Base-by-base conservation (phyloP, 1,284 basidiomycete genomes). In the Moesziomyces sp. region DNA sequence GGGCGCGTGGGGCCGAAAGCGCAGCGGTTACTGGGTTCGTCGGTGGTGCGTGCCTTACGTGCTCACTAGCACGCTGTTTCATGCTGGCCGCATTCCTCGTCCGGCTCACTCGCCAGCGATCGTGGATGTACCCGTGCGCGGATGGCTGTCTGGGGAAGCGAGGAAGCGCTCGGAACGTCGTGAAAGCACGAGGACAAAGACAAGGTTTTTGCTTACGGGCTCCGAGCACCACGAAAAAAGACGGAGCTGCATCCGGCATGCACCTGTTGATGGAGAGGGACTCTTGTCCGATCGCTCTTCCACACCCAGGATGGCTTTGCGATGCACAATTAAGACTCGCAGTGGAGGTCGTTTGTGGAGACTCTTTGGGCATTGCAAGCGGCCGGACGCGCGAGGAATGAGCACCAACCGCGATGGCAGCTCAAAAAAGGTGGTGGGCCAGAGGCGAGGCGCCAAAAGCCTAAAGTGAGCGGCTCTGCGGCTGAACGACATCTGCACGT, bases 401-500 rank as follows among this genome's bases (percentile, higher is more conserved):
- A 34, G 30, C 30, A 34, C 30, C 10, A 34, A 11, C 30, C 6
- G 6, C 26, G 26, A 7, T 28, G 26, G 6, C 6, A 28, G 26
- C 26, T 28, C 26, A 6, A 28, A 28, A 7, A 28, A 28, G 26
- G 26, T 7, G 26, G 26, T 28, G 26, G 26, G 26, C 6, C 26
- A 28, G 6, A 5, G 26, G 8, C 26, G 5, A 28, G 8, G 8
- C 26, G 26, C 26, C 35, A 35, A 42, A 38, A 63, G 56, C 40
- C 49, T 57, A 56, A 56, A 50, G 18, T 26, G 21, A 26, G 66
- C 66, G 66, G 60, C 14, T 69, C 59, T 69, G 66, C 66, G 49
- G 59, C 14, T 54, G 28, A 28, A 14, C 23, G 30, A 19, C 45
- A 58, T 58, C 34, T 69, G 66, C 66, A 69, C 60, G 56, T 69